Evolutionary conservation across 148 eudicot genomes (phyloP), one percentile per base, ranked within the genome.

Genomic region (Simmondsia chinensis): DNA sequence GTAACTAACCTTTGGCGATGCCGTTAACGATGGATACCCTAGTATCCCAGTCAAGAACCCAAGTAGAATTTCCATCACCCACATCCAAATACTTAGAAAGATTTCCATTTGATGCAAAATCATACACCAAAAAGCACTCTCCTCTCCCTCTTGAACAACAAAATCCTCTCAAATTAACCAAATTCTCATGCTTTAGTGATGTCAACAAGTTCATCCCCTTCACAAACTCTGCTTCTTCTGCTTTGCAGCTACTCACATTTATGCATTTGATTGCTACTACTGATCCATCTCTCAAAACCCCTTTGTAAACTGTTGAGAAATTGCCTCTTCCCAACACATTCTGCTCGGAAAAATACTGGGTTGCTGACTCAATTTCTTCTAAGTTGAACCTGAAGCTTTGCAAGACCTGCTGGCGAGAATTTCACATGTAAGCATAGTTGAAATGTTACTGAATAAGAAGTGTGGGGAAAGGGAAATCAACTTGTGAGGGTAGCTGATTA

Each of bases 121-220:
- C 94, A 50, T 86, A 86, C 20, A 91, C 53, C 21, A 91, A 65
- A 63, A 76, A 91, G 59, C 95, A 79, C 49, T 91, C 99, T 4
- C 99, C 99, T 27, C 96, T 73, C 3, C 81, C 94, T 54, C 73
- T 91, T 1, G 99, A 91, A 59, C 76, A 80, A 48, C 96, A 91
- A 33, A 82, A 86, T 3, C 99, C 99, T 66, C 72, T 70, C 39
- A 91, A 39, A 16, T 36, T 59, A 9, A 80, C 99, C 44, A 91
- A 75, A 28, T 91, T 91, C 10, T 77, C 74, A 39, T 91, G 99
- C 25, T 69, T 72, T 22, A 91, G 43, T 19, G 95, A 82, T 12
- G 66, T 75, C 42, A 91, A 44, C 59, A 91, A 48, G 41, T 67
- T 71, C 74, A 91, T 39, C 27, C 99, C 99, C 41, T 64, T 66